A percentile compares a stretch with the other conserved stretches of the same genome.
phyloP scores from a whole-genome alignment of 257 asterid species.

The Haberlea rhodopensis region DNA sequence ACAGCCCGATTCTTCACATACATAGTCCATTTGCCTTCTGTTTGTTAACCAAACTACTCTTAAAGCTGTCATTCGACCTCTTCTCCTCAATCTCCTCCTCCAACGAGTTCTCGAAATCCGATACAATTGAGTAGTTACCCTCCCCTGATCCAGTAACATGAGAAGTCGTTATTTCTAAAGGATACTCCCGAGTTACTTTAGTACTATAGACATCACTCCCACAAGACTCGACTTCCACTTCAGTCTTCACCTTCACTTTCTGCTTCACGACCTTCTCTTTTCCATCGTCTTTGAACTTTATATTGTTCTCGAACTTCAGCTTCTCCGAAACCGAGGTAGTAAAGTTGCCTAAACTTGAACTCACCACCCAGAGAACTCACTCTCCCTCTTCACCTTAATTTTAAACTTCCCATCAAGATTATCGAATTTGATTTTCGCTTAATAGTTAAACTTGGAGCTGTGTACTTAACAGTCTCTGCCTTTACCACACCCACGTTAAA shows the following conservation, averaged over 20 bases:
- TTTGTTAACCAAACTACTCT: conserved; percentile 34
- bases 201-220: conserved; percentile 27
- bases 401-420: conserved; percentile 55
- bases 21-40: conserved; percentile 63
- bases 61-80: conserved; percentile 10
- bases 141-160: conserved; percentile 33
- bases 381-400: conserved; percentile 47
- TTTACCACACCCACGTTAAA: conserved; percentile 36
- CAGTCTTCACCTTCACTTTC: conserved; percentile 40
- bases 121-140: conserved; percentile 34
- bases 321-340: conserved; percentile 37
- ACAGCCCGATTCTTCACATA: conserved; percentile 53
- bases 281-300: conserved; percentile 46
- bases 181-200: conserved; percentile 38
- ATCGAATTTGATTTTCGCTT: conserved; percentile 33
- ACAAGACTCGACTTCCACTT: conserved; percentile 29
- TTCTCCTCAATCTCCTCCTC: no score
- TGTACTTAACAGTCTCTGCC: conserved; percentile 40
- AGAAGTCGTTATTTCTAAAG: conserved; percentile 39
- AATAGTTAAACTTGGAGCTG: conserved; percentile 33
- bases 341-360: conserved; percentile 63
- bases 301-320: conserved; percentile 49
- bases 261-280: conserved; percentile 46
- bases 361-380: conserved; percentile 67
- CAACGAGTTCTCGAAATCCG: conserved; percentile 43